Evolutionary conservation across 768 basidiomycete genomes (phyloP).

Genomic region (Leccinum imitatum): DNA sequence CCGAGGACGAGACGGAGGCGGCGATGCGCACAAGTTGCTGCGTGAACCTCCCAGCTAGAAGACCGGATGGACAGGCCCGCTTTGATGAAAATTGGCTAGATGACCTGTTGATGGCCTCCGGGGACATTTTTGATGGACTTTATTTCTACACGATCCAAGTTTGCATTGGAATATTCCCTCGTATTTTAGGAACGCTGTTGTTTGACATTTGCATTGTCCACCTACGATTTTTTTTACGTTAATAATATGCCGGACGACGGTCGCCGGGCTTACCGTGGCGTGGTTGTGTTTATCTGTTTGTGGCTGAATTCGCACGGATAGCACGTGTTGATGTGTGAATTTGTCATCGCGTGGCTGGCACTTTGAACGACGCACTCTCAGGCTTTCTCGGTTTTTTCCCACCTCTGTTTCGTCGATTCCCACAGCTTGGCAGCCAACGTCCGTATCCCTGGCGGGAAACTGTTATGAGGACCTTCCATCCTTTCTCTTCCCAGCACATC

Average conservation of each 20-base stretch:
- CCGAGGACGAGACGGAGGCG: slow-evolving; percentile 11
- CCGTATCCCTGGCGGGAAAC: slow-evolving; percentile 41
- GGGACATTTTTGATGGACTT: slow-evolving; percentile 24
- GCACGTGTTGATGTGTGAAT: slow-evolving; percentile 32
- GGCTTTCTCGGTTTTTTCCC: slow-evolving; percentile 43
- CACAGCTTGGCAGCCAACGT: slow-evolving; percentile 42
- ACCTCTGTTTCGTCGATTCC: slow-evolving; percentile 43
- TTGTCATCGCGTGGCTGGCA: slow-evolving; percentile 17
- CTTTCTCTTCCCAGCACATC: slow-evolving; percentile 42
- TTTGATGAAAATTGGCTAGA: slow-evolving; percentile 2
- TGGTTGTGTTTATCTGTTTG: slow-evolving; percentile 18
- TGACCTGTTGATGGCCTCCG: slow-evolving; percentile 15
- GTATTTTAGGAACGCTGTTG: slow-evolving; percentile 19
- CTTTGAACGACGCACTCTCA: slow-evolving; percentile 27
- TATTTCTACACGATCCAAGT: slow-evolving; percentile 10
- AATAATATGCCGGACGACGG: slow-evolving; percentile 18
- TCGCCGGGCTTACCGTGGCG: not conserved
- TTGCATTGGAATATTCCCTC: slow-evolving; percentile 21
- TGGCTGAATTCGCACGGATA: slow-evolving; percentile 29
- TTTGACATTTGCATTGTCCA: slow-evolving; percentile 11
- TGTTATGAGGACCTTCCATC: slow-evolving; percentile 45
- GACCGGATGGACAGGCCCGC: not conserved
- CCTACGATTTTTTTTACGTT: slow-evolving; percentile 13
- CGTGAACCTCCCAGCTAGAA: slow-evolving; percentile 35
- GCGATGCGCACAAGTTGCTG: not conserved